Evolutionary conservation across 1,284 basidiomycete species (phyloP), one percentile per base, ranked within the genome.

Genomic region (Marasmius fiardii): DNA sequence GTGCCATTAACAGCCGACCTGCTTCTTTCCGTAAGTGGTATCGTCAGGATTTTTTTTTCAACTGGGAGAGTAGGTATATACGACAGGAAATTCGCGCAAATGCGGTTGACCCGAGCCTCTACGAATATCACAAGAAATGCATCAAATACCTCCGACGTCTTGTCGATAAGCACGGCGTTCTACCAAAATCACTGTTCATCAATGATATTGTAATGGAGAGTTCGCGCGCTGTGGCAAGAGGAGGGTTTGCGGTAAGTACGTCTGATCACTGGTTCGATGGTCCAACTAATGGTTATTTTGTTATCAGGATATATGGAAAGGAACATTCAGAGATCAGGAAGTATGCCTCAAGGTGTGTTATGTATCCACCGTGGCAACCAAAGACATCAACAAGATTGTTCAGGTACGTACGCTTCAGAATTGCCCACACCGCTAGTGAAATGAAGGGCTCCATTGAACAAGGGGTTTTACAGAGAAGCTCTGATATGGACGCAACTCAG

Each of bases 401-500:
- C 23, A 14, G 23, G 47, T 49, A 49, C 8, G 31, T 31, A 16
- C 20, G 24, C 10, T 33, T 33, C 8, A 31, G n/a, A 16, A 49
- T 33, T n/a, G 1, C 14, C 24, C n/a, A n/a, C n/a, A n/a, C 4
- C 8, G n/a, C 43, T 11, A n/a, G n/a, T n/a, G n/a, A n/a, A 28
- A 16, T 11, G 24, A 31, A 41, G n/a, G 18, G n/a, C 12, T 6
- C 18, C 8, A 1, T 14, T 21, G n/a, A n/a, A 16, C n/a, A 26
- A 60, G 58, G 50, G 53, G 11, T 58, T 60, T 31, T 56, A 45
- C 16, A 31, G 54, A 23, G 59, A 60, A 44, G 52, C 59, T 16
- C 8, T 60, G 14, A 37, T 60, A 37, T 60, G 59, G 59, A 55
- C 45, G 31, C 56, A 55, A 48, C 50, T 60, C 7, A 39, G 54